These are phyloP conservation scores for Trametes meyenii DNA, from an alignment of 768 basidiomycete genomes.

Conservation along the genomic window DNA sequence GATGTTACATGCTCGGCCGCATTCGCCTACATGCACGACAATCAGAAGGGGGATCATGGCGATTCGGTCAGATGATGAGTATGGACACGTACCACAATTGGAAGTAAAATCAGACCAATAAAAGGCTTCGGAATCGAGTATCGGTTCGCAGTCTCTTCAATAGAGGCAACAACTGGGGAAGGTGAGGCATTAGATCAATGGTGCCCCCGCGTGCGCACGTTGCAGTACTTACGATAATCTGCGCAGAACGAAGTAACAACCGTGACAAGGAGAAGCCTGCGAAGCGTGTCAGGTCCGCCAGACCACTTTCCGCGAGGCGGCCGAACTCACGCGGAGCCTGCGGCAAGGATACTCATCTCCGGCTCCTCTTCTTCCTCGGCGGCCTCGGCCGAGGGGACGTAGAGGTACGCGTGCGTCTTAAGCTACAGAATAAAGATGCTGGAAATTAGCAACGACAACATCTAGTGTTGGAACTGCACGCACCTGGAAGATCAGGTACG, in stretches of 20 bases:
- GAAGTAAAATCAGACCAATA: slow-evolving; percentile 85
- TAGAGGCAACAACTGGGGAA: slow-evolving; percentile 77
- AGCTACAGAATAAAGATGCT: slow-evolving; percentile 46
- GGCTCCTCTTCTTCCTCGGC: slow-evolving; percentile 42
- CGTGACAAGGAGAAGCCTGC: slow-evolving; percentile 73
- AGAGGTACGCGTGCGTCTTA: slow-evolving; percentile 70
- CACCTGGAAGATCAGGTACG: slow-evolving; percentile 79
- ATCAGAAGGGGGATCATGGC: neutral
- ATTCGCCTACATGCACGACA: slow-evolving; percentile 52
- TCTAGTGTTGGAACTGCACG: neutral
- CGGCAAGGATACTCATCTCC: slow-evolving; percentile 73
- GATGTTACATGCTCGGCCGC: slow-evolving; percentile 86
- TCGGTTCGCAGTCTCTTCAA: slow-evolving; percentile 85
- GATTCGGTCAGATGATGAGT: neutral
- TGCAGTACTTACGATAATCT: slow-evolving; percentile 65
- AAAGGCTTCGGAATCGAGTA: slow-evolving; percentile 84
- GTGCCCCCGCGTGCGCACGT: neutral
- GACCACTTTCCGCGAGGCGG: neutral
- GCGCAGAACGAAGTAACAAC: slow-evolving; percentile 87
- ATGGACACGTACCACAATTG: slow-evolving; percentile 68
- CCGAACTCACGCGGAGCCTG: slow-evolving; percentile 50
- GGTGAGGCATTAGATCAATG: neutral
- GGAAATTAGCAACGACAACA: no score
- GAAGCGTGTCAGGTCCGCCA: slow-evolving; percentile 1
- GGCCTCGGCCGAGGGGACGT: slow-evolving; percentile 45